Evolutionary conservation across 2,329 filamentous ascomycete species (phyloP).

Genomic region (Hypoxylon sp.): DNA sequence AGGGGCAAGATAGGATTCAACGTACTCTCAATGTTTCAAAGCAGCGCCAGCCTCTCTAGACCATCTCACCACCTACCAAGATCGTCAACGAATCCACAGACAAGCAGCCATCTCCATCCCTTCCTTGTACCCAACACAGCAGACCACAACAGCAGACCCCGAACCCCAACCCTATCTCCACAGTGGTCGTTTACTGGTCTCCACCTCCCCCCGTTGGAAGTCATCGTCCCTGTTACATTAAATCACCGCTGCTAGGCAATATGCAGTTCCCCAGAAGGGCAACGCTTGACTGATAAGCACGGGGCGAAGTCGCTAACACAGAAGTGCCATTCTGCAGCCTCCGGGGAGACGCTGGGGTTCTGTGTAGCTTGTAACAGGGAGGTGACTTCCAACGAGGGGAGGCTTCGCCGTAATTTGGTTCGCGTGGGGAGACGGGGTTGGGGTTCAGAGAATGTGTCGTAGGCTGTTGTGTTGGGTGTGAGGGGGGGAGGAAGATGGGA

Average conservation of each 20-base stretch:
- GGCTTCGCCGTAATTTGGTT: slow-evolving; percentile 19
- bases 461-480: background rate
- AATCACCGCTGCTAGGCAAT: slow-evolving; percentile 19
- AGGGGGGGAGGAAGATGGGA: background rate
- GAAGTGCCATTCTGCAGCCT: slow-evolving; percentile 29
- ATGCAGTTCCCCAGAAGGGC: slow-evolving; percentile 9
- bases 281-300: slow-evolving; percentile 33
- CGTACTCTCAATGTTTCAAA: background rate
- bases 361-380: background rate
- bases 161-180: background rate
- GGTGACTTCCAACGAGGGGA: background rate
- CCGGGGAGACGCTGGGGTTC: slow-evolving; percentile 15
- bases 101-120: background rate
- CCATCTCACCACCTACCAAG: background rate
- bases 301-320: slow-evolving; percentile 14
- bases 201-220: slow-evolving; percentile 5
- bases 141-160: background rate
- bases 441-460: background rate
- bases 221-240: slow-evolving; percentile 1
- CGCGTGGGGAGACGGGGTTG: background rate
- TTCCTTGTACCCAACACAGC: background rate
- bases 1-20: background rate
- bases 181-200: slow-evolving; percentile 4
- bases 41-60: background rate
- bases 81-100: background rate